phyloP scores from a whole-genome alignment of 192 early-diverging fungal species.

The Umbelopsis vinacea region DNA sequence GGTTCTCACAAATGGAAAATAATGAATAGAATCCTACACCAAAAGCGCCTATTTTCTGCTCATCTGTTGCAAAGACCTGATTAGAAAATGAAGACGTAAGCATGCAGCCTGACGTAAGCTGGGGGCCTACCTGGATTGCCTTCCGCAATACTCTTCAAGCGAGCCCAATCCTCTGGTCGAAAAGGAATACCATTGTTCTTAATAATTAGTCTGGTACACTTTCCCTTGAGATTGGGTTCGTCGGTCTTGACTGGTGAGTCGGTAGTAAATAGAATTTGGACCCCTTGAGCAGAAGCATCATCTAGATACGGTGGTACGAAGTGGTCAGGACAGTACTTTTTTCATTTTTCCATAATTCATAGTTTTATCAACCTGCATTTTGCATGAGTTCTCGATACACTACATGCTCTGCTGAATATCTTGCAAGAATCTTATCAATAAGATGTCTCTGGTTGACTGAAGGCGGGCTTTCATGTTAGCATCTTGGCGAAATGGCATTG shows the following conservation, averaged over 20 bases:
- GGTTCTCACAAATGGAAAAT: conserved; percentile 89
- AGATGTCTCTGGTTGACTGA: conserved; percentile 89
- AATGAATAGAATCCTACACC: conserved; percentile 88
- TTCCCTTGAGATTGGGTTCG: conserved; percentile 47
- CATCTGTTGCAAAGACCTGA: conserved; percentile 23
- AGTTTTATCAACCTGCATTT: conserved; percentile 52
- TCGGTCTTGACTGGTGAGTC: conserved; percentile 29
- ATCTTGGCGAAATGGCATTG: background rate
- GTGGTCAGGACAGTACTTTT: background rate
- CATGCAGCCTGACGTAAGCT: conserved; percentile 44
- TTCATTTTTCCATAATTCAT: background rate
- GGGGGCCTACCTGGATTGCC: conserved; percentile 78
- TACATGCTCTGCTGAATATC: conserved; percentile 86
- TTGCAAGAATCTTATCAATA: conserved; percentile 90
- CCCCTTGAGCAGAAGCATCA: conserved; percentile 68
- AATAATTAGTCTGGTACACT: conserved; percentile 60
- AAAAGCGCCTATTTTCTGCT: conserved; percentile 77
- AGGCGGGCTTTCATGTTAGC: conserved; percentile 29
- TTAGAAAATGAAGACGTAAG: conserved; percentile 21
- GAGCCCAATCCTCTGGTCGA: conserved; percentile 77
- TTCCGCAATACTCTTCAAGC: conserved; percentile 86
- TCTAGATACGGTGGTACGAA: conserved; percentile 43
- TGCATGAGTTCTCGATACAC: conserved; percentile 82
- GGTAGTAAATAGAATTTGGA: conserved; percentile 64
- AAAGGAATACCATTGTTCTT: conserved; percentile 88